phyloP scores from a whole-genome alignment of 306 rosid species.

The Ormosia semicastrata region DNA sequence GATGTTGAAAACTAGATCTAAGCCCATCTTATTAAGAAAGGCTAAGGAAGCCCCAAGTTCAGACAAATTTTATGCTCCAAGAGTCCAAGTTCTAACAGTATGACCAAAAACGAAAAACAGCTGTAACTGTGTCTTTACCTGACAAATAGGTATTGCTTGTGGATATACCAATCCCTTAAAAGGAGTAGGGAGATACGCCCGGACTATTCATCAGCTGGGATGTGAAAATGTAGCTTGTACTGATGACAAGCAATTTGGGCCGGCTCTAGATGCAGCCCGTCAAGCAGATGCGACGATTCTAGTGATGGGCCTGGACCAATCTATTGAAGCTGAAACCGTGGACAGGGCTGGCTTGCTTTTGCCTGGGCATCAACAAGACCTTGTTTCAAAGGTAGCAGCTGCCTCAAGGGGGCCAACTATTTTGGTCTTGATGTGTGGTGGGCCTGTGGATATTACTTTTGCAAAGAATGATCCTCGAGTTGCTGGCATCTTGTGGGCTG shows the following conservation, averaged over 20 bases:
- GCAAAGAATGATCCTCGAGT: slow-evolving; percentile 59
- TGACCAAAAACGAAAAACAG: not conserved
- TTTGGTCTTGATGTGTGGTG: slow-evolving; percentile 85
- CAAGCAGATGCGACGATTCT: slow-evolving; percentile 68
- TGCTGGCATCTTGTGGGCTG: slow-evolving; percentile 70
- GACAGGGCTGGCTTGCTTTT: slow-evolving; percentile 62
- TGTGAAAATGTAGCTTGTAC: slow-evolving; percentile 61
- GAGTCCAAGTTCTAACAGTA: not conserved
- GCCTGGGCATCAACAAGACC: slow-evolving; percentile 84
- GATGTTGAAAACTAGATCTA: not conserved
- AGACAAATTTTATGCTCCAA: not conserved
- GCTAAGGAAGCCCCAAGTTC: not conserved
- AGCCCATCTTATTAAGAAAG: not conserved
- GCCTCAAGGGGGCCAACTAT: slow-evolving; percentile 76
- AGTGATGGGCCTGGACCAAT: slow-evolving; percentile 86
- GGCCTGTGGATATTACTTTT: slow-evolving; percentile 72
- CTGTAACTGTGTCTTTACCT: not conserved
- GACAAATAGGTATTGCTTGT: slow-evolving; percentile 66
- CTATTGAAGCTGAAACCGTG: slow-evolving; percentile 72
- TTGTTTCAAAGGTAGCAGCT: slow-evolving; percentile 64
- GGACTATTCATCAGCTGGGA: slow-evolving; percentile 51
- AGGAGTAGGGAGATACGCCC: slow-evolving; percentile 65
- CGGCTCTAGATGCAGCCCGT: slow-evolving; percentile 61
- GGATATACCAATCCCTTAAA: slow-evolving; percentile 70
- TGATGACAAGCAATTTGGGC: slow-evolving; percentile 41